phyloP scores from a whole-genome alignment of 1,284 basidiomycete genomes.

The Phenoliferia sp. region DNA sequence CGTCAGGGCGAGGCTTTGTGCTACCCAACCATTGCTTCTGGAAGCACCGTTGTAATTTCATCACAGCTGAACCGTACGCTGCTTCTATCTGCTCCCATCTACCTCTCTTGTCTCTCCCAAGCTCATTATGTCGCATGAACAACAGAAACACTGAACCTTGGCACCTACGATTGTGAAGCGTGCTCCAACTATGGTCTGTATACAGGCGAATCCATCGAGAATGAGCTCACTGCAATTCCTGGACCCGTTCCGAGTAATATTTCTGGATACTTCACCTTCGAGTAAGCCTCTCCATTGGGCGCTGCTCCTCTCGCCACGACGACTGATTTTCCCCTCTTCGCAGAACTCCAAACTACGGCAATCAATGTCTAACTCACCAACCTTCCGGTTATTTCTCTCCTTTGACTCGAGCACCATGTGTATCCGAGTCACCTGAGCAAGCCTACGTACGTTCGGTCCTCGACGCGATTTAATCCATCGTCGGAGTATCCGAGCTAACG shows the following conservation, averaged over 20 bases:
- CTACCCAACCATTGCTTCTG: neutral
- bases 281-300: neutral
- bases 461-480: neutral
- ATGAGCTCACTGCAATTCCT: neutral
- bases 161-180: neutral
- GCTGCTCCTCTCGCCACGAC: neutral
- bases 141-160: neutral
- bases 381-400: neutral
- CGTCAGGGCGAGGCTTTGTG: neutral
- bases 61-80: neutral
- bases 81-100: too few relatives aligned
- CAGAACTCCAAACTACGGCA: neutral
- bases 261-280: neutral
- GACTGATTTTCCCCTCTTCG: neutral
- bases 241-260: neutral
- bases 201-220: neutral
- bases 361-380: neutral
- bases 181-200: neutral
- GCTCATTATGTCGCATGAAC: neutral
- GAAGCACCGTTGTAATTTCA: neutral
- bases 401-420: neutral
- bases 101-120: neutral
- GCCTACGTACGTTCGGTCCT: neutral
- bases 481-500: neutral
- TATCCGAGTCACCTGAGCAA: neutral